phyloP scores from a whole-genome alignment of 192 early-diverging fungal species.

The Kickxella alabastrina region DNA sequence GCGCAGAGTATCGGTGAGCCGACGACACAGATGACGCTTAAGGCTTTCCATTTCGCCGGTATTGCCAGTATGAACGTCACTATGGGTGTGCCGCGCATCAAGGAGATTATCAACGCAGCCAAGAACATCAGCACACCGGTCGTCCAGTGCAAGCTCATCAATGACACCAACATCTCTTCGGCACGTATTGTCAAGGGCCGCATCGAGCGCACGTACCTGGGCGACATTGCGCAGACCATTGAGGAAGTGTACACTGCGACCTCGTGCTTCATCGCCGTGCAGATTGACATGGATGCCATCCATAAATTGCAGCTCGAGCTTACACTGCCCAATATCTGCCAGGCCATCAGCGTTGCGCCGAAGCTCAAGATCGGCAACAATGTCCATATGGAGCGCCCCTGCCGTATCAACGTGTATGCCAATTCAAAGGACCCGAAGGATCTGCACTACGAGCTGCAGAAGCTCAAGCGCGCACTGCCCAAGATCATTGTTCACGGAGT shows the following conservation, averaged over 20 bases:
- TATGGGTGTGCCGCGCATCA: slow-evolving; percentile 98
- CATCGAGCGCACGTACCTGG: slow-evolving; percentile 85
- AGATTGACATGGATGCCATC: slow-evolving; percentile 82
- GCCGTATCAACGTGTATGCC: slow-evolving; percentile 66
- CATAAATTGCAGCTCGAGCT: slow-evolving; percentile 87
- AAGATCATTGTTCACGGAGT: slow-evolving; percentile 88
- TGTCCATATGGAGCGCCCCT: slow-evolving; percentile 58
- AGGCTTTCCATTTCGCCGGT: slow-evolving; percentile 99
- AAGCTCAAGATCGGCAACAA: slow-evolving; percentile 87
- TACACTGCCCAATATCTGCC: slow-evolving; percentile 66
- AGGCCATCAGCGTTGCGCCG: slow-evolving; percentile 71
- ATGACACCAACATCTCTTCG: slow-evolving; percentile 61
- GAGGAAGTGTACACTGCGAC: slow-evolving; percentile 79
- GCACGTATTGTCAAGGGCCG: slow-evolving; percentile 97
- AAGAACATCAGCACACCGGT: slow-evolving; percentile 95
- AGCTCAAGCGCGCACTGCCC: slow-evolving; percentile 78
- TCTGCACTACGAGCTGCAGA: slow-evolving; percentile 74
- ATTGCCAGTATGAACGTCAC: slow-evolving; percentile 99
- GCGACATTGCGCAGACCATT: slow-evolving; percentile 92
- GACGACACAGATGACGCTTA: slow-evolving; percentile 99
- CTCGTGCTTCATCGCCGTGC: slow-evolving; percentile 74
- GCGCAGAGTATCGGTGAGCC: slow-evolving; percentile 98
- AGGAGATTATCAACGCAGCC: slow-evolving; percentile 99
- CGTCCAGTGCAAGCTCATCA: slow-evolving; percentile 72
- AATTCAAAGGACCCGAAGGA: slow-evolving; percentile 55